phyloP scores from a whole-genome alignment of 225 moss, liverwort and hornwort species.

The Pseudoscleropodium purum region DNA sequence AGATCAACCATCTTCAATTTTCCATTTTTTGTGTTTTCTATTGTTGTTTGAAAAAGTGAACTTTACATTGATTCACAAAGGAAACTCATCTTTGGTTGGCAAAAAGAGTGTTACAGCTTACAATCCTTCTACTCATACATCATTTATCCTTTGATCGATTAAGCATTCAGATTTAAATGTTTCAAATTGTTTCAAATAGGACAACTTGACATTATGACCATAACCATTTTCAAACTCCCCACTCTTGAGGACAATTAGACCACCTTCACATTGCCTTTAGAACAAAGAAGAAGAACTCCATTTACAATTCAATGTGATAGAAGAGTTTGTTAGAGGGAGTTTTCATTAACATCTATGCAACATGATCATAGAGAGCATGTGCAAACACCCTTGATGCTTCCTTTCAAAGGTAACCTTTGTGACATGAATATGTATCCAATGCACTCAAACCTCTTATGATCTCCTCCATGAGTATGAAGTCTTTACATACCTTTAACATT shows the following conservation, averaged over 20 bases:
- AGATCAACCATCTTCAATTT: background rate
- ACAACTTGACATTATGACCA: background rate
- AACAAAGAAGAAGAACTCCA: background rate
- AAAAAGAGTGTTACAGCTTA: background rate
- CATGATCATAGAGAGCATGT: background rate
- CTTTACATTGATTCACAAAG: no score
- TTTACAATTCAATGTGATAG: no score
- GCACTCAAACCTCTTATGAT: background rate
- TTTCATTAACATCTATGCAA: background rate
- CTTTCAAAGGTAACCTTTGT: background rate
- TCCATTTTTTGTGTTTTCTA: background rate
- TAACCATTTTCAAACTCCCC: background rate
- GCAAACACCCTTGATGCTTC: no score
- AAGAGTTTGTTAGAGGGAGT: background rate
- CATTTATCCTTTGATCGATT: background rate
- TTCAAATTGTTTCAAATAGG: background rate
- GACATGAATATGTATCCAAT: background rate
- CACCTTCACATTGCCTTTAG: accelerated
- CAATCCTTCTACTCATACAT: background rate
- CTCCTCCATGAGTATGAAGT: background rate
- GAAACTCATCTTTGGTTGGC: background rate
- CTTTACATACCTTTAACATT: background rate
- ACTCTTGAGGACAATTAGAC: background rate
- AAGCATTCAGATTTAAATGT: no score
- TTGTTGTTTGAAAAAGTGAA: background rate